Conservation (phyloP, 1,284 basidiomycete species). For the Earliella scabrosa region DNA sequence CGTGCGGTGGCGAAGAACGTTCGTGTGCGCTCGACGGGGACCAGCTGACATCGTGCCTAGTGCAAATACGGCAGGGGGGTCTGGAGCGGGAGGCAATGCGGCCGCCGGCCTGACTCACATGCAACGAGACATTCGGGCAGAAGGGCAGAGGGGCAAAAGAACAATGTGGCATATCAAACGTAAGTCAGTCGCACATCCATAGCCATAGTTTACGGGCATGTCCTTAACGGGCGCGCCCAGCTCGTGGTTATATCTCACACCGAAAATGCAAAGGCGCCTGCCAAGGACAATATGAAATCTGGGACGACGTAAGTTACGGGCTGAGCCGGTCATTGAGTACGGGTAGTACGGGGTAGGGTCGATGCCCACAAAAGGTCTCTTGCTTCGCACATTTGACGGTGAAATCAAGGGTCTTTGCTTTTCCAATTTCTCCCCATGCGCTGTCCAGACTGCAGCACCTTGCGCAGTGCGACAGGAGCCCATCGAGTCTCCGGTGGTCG, state of each 20-base stretch:
- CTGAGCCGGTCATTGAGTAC: too few relatives aligned
- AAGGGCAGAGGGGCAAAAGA: background rate
- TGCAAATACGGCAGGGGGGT: background rate
- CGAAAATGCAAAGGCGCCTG: background rate
- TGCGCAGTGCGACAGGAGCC: too few relatives aligned
- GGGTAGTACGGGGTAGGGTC: too few relatives aligned
- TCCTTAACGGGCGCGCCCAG: background rate
- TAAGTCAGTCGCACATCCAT: background rate
- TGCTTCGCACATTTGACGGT: too few relatives aligned
- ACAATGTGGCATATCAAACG: background rate
- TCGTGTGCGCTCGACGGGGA: background rate
- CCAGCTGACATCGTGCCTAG: constrained; percentile 1
- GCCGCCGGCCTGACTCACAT: background rate
- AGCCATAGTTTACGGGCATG: background rate
- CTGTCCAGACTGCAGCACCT: too few relatives aligned
- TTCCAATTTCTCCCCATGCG: too few relatives aligned
- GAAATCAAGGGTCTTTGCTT: too few relatives aligned
- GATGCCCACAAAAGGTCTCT: too few relatives aligned
- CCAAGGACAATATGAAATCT: background rate
- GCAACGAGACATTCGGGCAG: background rate
- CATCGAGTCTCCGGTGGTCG: too few relatives aligned
- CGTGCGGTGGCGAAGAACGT: background rate
- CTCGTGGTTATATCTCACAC: background rate
- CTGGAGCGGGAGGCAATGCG: background rate
- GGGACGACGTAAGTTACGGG: too few relatives aligned